A percentile compares a stretch with the other conserved stretches of the same genome.
Conservation (phyloP, 1,284 basidiomycete genomes). For the Wallemia hederae region DNA sequence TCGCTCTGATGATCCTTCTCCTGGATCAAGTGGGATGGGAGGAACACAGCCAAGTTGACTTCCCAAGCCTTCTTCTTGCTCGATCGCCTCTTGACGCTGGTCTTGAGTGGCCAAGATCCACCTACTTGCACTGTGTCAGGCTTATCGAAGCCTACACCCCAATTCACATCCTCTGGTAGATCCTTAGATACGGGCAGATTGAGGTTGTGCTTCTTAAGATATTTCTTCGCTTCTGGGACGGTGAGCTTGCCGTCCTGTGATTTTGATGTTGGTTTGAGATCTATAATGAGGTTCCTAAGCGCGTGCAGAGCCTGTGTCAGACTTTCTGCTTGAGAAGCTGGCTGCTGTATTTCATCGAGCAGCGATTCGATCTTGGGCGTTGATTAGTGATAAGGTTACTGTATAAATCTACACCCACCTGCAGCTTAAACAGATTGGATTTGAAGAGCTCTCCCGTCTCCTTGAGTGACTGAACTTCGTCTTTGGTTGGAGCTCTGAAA, state of each 20-base stretch:
- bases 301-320: not conserved
- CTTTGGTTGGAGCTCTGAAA: constrained; percentile 21
- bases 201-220: not conserved
- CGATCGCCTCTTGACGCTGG: constrained; percentile 27
- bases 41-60: constrained; percentile 57
- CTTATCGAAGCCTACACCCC: constrained; percentile 43
- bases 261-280: not conserved
- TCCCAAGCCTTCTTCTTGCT: constrained; percentile 26
- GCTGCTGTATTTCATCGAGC: constrained; percentile 32
- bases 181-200: constrained; percentile 8
- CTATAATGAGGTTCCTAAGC: not conserved
- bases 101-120: constrained; percentile 19
- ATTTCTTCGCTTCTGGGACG: constrained; percentile 17
- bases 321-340: constrained; percentile 16
- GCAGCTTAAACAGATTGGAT: constrained; percentile 58
- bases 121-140: constrained; percentile 18
- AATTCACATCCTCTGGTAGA: constrained; percentile 31
- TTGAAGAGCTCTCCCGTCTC: constrained; percentile 48
- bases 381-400: constrained; percentile 3
- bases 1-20: constrained; percentile 79
- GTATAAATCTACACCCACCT: constrained; percentile 22
- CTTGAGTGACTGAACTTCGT: constrained; percentile 45
- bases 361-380: constrained; percentile 39
- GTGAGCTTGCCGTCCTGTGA: constrained; percentile 22
- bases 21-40: constrained; percentile 66